Base-by-base conservation (phyloP, 1,284 basidiomycete genomes). In the Phlebopus sp. region DNA sequence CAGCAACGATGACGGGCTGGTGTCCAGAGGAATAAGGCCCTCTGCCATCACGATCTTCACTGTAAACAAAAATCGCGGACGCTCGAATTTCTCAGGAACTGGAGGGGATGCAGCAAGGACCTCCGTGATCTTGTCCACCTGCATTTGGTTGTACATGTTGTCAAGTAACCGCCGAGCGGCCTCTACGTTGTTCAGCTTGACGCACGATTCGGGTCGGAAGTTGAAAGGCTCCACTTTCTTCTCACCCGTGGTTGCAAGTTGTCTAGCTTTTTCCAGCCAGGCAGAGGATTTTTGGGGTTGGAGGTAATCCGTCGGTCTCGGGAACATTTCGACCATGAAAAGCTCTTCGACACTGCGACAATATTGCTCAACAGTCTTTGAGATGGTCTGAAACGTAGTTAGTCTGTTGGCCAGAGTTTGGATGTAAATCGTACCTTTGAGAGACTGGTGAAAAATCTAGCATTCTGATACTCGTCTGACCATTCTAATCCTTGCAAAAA, bases 111-210 rank as follows among this genome's bases (percentile, higher is more conserved):
- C 72, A 53, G 74, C 68, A 44, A 90, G 63, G 19, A 83, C 75
- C 34, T 86, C 82, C 0, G 90, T 83, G 52, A 96, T 81, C 62
- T 86, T 85, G 69, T 99, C 97, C 0, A 89, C 93, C 50, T 96
- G 80, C 74, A 97, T 86, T 56, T 92, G 88, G 44, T 79, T 84
- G 68, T 98, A 99, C 76, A 99, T 88, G 58, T 88, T 90, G 66
- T 99, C 97, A 46, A 99, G 76, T 45, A 97, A 76, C 49, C 84
- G 82, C 10, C 95, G 82, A 1, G 95, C 94, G 2, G 92, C 88
- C 59, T 97, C 94, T 54, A 99, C 87, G 64, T 99, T 98, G 74
- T 99, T 99, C 40, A 99, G 78, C 71, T 97, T 98, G 60, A 99
- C 92, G 62, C 96, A 98, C 0, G 92, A 94, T 72, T 94, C 81